phyloP scores from a whole-genome alignment of 208 protist species.

The Porcisia hertigi region DNA sequence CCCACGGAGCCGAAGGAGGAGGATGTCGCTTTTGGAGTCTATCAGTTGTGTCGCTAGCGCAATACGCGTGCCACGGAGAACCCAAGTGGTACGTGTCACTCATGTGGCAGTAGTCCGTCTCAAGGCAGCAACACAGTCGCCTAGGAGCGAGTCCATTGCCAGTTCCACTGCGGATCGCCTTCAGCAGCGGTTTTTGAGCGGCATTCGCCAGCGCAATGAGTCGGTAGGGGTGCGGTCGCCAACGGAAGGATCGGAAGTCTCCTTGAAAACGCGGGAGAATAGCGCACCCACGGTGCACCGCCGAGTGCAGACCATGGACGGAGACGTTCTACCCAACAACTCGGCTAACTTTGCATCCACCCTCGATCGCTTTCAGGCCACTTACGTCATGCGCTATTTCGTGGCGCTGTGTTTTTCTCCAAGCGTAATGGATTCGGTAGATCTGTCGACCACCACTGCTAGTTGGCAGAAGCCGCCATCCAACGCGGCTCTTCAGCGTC shows the following conservation, averaged over 20 bases:
- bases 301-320: constrained; percentile 26
- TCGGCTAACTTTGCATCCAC: constrained; percentile 19
- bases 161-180: constrained; percentile 12
- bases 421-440: background rate
- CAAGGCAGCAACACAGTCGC: background rate
- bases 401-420: constrained; percentile 30
- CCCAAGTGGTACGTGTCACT: constrained; percentile 29
- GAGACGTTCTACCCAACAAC: constrained; percentile 14
- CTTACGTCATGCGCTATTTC: constrained; percentile 33
- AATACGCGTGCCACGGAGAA: constrained; percentile 22
- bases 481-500: constrained; percentile 22
- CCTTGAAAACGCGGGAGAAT: constrained; percentile 16
- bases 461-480: constrained; percentile 1
- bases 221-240: constrained; percentile 13
- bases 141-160: constrained; percentile 8
- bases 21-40: background rate
- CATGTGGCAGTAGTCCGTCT: constrained; percentile 21
- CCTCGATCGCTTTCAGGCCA: constrained; percentile 30
- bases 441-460: constrained; percentile 14
- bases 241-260: constrained; percentile 22
- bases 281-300: constrained; percentile 13
- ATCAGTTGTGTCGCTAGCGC: background rate
- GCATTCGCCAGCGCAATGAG: constrained; percentile 22
- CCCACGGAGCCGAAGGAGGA: constrained; percentile 27
- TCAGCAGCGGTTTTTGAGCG: constrained; percentile 28